These are phyloP conservation scores for Dipteronia dyeriana DNA, from an alignment of 345 rosid genomes.

Conservation along the genomic window DNA sequence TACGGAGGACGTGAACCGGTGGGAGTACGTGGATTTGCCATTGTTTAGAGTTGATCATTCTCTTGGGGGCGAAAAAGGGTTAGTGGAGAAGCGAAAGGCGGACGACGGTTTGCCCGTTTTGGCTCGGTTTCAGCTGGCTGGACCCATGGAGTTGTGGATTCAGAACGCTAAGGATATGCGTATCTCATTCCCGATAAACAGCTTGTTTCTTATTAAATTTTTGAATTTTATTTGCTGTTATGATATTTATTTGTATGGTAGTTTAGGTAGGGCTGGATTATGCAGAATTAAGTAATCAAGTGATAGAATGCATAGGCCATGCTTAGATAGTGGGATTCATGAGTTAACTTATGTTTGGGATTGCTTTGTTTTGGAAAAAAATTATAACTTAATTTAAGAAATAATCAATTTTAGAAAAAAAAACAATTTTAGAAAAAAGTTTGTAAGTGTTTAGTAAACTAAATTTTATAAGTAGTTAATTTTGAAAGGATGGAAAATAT, in stretches of 20 bases:
- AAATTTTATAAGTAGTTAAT: too few relatives aligned
- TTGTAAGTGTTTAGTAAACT: too few relatives aligned
- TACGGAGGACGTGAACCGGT: slow-evolving; percentile 82
- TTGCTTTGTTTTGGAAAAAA: too few relatives aligned
- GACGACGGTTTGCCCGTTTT: slow-evolving; percentile 59
- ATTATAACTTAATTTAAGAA: too few relatives aligned
- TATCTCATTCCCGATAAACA: slow-evolving; percentile 66
- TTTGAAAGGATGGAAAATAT: too few relatives aligned
- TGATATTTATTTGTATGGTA: background rate
- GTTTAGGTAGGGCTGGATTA: background rate
- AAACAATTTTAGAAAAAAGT: too few relatives aligned
- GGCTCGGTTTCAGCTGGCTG: slow-evolving; percentile 93
- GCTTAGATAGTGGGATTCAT: background rate
- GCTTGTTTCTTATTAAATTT: slow-evolving; percentile 5
- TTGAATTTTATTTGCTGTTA: background rate
- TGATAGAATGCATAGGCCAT: background rate
- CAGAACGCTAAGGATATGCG: slow-evolving; percentile 92
- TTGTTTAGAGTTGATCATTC: slow-evolving; percentile 58
- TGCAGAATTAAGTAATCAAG: background rate
- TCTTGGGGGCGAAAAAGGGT: slow-evolving; percentile 31
- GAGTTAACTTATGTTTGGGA: too few relatives aligned
- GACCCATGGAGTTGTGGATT: slow-evolving; percentile 97
- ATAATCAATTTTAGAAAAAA: too few relatives aligned
- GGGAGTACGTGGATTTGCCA: slow-evolving; percentile 92
- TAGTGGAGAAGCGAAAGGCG: slow-evolving; percentile 43